phyloP scores from a whole-genome alignment of 257 asterid genomes.

The Apocynum venetum region DNA sequence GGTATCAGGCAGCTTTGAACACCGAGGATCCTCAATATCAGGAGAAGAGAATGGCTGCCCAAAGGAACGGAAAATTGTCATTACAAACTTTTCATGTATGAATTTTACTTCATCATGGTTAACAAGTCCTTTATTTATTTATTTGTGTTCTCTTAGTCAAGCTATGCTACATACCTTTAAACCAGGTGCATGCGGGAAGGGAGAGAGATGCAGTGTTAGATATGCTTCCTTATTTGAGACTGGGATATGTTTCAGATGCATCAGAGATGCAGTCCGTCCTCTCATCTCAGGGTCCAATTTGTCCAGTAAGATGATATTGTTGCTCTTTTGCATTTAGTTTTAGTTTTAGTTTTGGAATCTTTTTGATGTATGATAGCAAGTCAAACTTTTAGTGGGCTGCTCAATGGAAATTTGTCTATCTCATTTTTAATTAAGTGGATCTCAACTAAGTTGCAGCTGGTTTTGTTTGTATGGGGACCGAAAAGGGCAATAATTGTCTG shows the following conservation, averaged over 20 bases:
- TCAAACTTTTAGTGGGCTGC: background rate
- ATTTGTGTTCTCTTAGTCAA: conserved; percentile 12
- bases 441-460: background rate
- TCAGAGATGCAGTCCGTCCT: conserved; percentile 88
- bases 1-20: conserved; percentile 73
- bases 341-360: background rate
- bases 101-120: background rate
- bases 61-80: conserved; percentile 86
- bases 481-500: background rate
- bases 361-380: background rate
- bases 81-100: conserved; percentile 78
- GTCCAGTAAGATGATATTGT: conserved; percentile 62
- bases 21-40: conserved; percentile 98
- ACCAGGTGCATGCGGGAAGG: conserved; percentile 74
- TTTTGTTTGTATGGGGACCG: background rate
- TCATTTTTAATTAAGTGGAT: background rate
- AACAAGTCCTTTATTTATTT: background rate
- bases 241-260: conserved; percentile 94
- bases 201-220: conserved; percentile 89
- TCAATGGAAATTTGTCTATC: background rate
- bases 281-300: conserved; percentile 90
- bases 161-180: conserved; percentile 15
- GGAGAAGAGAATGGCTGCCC: conserved; percentile 97
- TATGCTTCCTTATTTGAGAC: conserved; percentile 92
- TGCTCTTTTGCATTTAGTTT: conserved; percentile 11